Evolutionary conservation across 805 yeast genomes (phyloP), one percentile per base, ranked within the genome.

Genomic region (Kuraishia capsulata): DNA sequence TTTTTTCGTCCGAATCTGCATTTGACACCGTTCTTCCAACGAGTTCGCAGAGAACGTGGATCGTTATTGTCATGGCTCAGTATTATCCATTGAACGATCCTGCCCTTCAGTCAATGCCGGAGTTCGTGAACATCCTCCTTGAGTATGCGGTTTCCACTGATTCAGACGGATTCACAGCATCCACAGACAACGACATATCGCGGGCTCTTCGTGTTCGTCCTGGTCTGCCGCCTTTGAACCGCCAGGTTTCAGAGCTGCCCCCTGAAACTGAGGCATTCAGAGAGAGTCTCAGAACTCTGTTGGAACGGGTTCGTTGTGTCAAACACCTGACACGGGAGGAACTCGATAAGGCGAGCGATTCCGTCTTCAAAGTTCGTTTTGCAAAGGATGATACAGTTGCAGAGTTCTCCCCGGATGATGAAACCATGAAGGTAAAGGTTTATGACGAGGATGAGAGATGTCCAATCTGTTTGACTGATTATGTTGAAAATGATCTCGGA

Each of bases 41-140:
- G 11, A 13, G 5, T 23, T 20, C 18, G 4, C 61, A 63, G 30
- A 57, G 75, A 21, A 69, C 78, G 1, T 76, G 82, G 83, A 67
- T 76, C n/a, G 72, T 77, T 19, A 73, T 73, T 37, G 79, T 76
- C 5, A 65, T 75, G 58, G 81, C 81, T 1, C 78, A 78, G 30
- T 56, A 69, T 11, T 76, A 72, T 45, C 64, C 71, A 3, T 34
- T 46, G 1, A 37, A 39, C 10, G 57, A 53, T 36, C 59, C 67
- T 1, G 57, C 75, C 10, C 71, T 76, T 40, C 63, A 59, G 25
- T 59, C 76, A 35, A 56, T 76, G 53, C 50, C 56, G 11, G 26
- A 46, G 23, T 51, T 52, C 31, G 48, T 53, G 37, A 48, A 46
- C 18, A 36, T 49, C 19, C 36, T 53, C 5, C 29, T 33, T n/a